phyloP scores from a whole-genome alignment of 306 rosid species.

The Comarum palustre region DNA sequence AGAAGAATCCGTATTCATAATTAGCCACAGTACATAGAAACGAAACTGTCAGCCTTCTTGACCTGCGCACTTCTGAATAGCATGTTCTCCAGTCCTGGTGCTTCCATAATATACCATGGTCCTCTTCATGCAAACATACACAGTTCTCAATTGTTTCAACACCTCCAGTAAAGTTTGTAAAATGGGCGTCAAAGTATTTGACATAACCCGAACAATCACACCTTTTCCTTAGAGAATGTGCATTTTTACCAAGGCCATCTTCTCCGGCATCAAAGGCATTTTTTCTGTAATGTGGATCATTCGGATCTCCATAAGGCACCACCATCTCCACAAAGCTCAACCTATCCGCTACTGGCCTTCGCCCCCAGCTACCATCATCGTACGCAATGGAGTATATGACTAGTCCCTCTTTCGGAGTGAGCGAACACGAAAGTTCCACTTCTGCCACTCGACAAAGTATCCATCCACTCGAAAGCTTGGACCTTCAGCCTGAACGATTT shows the following conservation, averaged over 20 bases:
- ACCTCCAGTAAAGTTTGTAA: conserved; percentile 79
- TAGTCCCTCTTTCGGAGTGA: conserved; percentile 88
- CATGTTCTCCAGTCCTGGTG: conserved; percentile 96
- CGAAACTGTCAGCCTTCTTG: conserved; percentile 70
- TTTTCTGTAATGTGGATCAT: conserved; percentile 85
- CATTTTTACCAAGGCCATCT: conserved; percentile 90
- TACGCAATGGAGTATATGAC: conserved; percentile 82
- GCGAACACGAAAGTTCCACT: conserved; percentile 96
- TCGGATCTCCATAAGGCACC: conserved; percentile 94
- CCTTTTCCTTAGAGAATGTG: conserved; percentile 88
- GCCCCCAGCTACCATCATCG: conserved; percentile 83
- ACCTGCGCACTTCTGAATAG: conserved; percentile 85
- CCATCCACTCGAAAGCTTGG: conserved; percentile 91
- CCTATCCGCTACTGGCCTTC: conserved; percentile 85
- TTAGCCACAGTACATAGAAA: conserved; percentile 82
- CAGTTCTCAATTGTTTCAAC: conserved; percentile 75
- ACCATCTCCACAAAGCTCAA: conserved; percentile 92
- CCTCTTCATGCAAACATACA: conserved; percentile 87
- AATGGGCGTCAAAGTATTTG: conserved; percentile 87
- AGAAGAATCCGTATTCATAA: conserved; percentile 84
- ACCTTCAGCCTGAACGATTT: conserved; percentile 84
- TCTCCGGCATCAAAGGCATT: conserved; percentile 97
- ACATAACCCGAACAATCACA: conserved; percentile 87
- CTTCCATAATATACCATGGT: conserved; percentile 83
- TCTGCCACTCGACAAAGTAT: conserved; percentile 84